Evolutionary conservation across 2,329 filamentous ascomycete species (phyloP).

Genomic region (Calcarisporium arbuscula): DNA sequence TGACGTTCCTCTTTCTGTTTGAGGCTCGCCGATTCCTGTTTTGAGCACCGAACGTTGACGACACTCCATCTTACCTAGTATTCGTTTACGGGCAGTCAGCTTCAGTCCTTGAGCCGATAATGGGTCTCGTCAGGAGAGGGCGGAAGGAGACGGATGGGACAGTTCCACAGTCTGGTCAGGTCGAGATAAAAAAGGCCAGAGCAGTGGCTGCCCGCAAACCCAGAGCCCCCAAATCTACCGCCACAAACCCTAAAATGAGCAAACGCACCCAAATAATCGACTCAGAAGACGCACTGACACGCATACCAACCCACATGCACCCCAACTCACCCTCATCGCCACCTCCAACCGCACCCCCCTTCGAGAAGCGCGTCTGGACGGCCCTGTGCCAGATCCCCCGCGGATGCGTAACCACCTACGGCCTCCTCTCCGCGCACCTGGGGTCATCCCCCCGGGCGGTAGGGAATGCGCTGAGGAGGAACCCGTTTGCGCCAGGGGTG

Average conservation of each 20-base stretch:
- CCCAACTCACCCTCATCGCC: constrained; percentile 39
- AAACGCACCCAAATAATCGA: constrained; percentile 5
- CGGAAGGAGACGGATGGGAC: background rate
- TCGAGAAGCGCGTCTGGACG: constrained; percentile 61
- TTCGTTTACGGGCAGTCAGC: no score
- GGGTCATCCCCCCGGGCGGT: constrained; percentile 68
- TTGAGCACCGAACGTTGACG: no score
- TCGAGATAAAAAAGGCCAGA: background rate
- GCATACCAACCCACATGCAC: constrained; percentile 22
- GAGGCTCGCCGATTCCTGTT: no score
- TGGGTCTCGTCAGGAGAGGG: no score
- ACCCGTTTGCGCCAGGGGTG: constrained; percentile 76
- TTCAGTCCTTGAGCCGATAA: no score
- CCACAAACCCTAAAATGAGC: constrained; percentile 3
- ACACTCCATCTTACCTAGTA: no score
- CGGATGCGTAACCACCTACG: constrained; percentile 74
- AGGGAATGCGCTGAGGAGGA: constrained; percentile 68
- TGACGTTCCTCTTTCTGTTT: no score
- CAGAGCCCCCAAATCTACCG: constrained; percentile 1
- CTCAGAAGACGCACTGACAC: constrained; percentile 2
- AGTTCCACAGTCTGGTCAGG: background rate
- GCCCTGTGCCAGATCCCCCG: constrained; percentile 70
- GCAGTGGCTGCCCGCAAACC: constrained; percentile 2
- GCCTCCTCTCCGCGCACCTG: constrained; percentile 60
- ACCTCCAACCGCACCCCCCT: constrained; percentile 39